Evolutionary conservation across 352 stramenopile genomes (phyloP), one percentile per base, ranked within the genome.

Genomic region (Elongisporangium anandrum): DNA sequence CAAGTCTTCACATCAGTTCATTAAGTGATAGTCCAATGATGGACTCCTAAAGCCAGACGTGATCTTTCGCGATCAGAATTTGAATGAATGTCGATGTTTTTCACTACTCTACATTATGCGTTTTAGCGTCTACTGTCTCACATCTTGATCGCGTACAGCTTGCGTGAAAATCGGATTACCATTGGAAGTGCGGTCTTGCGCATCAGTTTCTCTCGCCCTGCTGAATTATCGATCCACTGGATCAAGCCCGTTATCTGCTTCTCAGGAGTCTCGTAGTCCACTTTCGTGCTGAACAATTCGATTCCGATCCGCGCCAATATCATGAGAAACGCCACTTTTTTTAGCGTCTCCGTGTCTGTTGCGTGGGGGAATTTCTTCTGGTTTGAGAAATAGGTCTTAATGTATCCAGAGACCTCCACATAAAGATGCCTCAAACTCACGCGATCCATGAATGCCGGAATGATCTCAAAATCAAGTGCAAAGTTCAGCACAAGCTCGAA

Each of bases 391-490:
- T 89, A 93, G 19, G 67, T 69, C 47, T 92, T 92, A 41, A 93
- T 61, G 39, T 77, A 70, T 2, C 70, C 72, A 12, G 75, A 59
- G 1, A 90, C 67, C 56, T 92, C 81, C 0, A 74, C 76, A 63
- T 88, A 79, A 22, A 93, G 61, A 47, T 84, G 76, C 38, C 85
- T 90, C n/a, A 92, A 67, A 47, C 76, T 90, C 9, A 90, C 58
- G 0, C 84, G 81, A 52, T 93, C 84, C 72, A 93, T 88, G 51
- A 93, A 90, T 15, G 81, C 81, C 20, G 81, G 79, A 26, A 92
- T 83, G 56, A 93, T 74, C 50, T 92, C 84, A 54, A 93, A 93
- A 34, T 93, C 84, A 57, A 92, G 77, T 21, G 84, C 78, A 52
- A 93, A 92, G 56, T 73, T 75, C 12, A 93, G 71, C 24, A 92